Evolutionary conservation across 2,329 filamentous ascomycete species (phyloP), one percentile per base, ranked within the genome.

Genomic region (Chrysoporthe austroafricana): DNA sequence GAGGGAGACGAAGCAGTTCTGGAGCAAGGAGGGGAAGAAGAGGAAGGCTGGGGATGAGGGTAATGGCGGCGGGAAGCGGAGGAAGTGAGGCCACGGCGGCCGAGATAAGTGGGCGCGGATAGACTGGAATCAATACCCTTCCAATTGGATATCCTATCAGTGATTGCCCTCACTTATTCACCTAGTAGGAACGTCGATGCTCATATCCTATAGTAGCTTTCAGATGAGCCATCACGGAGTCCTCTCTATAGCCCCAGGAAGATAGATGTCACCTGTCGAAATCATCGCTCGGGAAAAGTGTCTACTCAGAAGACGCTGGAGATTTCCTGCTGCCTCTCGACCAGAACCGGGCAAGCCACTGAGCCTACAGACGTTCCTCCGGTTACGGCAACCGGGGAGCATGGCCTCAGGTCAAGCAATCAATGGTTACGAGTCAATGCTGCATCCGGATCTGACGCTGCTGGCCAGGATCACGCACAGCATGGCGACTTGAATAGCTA

Each of bases 1-100:
- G 88, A 88, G 89, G 74, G 95, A 99, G 83, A 91, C 89, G 77
- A 91, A 97, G 78, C 94, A 97, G 74, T 99, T 89, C 77, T 99
- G 96, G 96, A 85, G 89, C 74, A 90, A 89, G 74, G 96, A 99
- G 81, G 96, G 96, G 11, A 92, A 91, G 83, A 88, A 88, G 81
- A 79, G 86, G 71, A 82, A 79, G 66, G 79, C 79, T 1, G 79
- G 75, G 2, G 82, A 83, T 18, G 79, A 80, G 6, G 79, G 78
- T 1, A 79, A 76, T 8, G 80, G 76, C 14, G 81, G 77, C 5
- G 79, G 79, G 8, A 82, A 82, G 76, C 76, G 79, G 68, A 76
- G 75, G 69, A 77, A 72, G 73, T 77, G 70, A 69, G 64, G 21
- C 6, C 13, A 46, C 36, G 1, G 1, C 36, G 6, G 9, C 36